Percentiles rank a stretch among this genome's conserved stretches.
Conservation (phyloP, 306 rosid genomes). For the Vachellia pachyceras region DNA sequence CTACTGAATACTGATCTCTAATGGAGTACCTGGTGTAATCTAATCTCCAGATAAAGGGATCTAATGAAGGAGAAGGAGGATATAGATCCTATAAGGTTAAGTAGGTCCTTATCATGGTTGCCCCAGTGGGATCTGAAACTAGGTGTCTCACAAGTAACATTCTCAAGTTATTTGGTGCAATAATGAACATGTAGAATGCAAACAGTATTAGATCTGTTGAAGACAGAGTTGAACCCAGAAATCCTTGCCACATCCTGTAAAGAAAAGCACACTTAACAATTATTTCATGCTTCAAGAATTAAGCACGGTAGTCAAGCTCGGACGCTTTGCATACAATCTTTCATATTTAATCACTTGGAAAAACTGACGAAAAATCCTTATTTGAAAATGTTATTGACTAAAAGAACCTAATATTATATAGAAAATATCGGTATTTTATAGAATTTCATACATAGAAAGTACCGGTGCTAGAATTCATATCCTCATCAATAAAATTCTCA, state of each 20-base stretch:
- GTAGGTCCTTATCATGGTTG: conserved; percentile 87
- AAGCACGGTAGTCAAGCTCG: too few relatives aligned
- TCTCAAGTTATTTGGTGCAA: conserved; percentile 91
- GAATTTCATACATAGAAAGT: too few relatives aligned
- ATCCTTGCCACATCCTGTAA: conserved; percentile 98
- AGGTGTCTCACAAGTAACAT: conserved; percentile 83
- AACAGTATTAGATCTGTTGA: conserved; percentile 76
- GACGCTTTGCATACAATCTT: neutral
- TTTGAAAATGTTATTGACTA: too few relatives aligned
- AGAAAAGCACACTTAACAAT: too few relatives aligned
- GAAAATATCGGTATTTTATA: too few relatives aligned
- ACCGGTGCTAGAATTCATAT: too few relatives aligned
- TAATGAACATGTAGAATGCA: conserved; percentile 86
- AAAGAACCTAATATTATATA: too few relatives aligned
- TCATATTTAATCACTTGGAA: neutral
- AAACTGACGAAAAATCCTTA: too few relatives aligned
- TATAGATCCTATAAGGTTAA: conserved; percentile 54
- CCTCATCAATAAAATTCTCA: too few relatives aligned
- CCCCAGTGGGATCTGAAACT: conserved; percentile 91
- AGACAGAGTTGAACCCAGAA: conserved; percentile 92
- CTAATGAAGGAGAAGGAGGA: neutral
- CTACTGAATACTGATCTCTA: conserved; percentile 34
- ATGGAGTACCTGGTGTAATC: conserved; percentile 43
- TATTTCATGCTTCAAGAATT: too few relatives aligned
- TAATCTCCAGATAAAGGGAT: conserved; percentile 44